These are phyloP conservation scores for Phytophthora cryptogea DNA, from an alignment of 352 stramenopile species.

Conservation along the genomic window DNA sequence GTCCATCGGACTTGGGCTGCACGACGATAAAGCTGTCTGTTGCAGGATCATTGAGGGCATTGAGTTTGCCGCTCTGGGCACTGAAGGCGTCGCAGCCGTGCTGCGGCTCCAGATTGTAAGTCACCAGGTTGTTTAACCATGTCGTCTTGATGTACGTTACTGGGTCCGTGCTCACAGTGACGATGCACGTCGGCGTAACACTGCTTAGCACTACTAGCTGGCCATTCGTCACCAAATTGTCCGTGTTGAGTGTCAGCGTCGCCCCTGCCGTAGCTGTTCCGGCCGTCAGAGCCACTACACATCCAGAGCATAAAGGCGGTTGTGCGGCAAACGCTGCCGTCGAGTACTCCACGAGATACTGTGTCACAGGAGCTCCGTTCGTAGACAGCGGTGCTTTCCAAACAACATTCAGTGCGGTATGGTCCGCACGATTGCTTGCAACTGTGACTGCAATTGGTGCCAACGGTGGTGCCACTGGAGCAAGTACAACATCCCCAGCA, in stretches of 20 bases:
- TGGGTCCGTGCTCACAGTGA: conserved; percentile 41
- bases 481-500: conserved; percentile 39
- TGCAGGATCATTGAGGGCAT: conserved; percentile 47
- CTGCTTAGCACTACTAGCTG: conserved; percentile 55
- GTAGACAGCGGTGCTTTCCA: conserved; percentile 71
- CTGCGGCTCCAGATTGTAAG: conserved; percentile 42
- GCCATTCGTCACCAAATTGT: conserved; percentile 37
- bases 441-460: conserved; percentile 80
- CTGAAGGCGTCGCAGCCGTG: conserved; percentile 78
- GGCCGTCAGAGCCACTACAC: conserved; percentile 43
- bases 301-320: conserved; percentile 50
- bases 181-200: conserved; percentile 49
- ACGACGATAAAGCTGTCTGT: conserved; percentile 53
- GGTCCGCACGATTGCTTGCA: conserved; percentile 77
- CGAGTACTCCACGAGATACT: conserved; percentile 91
- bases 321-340: conserved; percentile 48
- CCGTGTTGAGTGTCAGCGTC: conserved; percentile 41
- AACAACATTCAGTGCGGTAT: conserved; percentile 80
- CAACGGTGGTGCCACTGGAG: conserved; percentile 70
- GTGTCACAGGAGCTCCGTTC: conserved; percentile 69
- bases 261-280: conserved; percentile 20
- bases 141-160: conserved; percentile 33
- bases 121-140: conserved; percentile 39
- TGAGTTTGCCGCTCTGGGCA: conserved; percentile 32
- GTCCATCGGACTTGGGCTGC: conserved; percentile 6